Evolutionary conservation across 1,284 basidiomycete species (phyloP), one percentile per base, ranked within the genome.

Genomic region (Moniliella sp.): DNA sequence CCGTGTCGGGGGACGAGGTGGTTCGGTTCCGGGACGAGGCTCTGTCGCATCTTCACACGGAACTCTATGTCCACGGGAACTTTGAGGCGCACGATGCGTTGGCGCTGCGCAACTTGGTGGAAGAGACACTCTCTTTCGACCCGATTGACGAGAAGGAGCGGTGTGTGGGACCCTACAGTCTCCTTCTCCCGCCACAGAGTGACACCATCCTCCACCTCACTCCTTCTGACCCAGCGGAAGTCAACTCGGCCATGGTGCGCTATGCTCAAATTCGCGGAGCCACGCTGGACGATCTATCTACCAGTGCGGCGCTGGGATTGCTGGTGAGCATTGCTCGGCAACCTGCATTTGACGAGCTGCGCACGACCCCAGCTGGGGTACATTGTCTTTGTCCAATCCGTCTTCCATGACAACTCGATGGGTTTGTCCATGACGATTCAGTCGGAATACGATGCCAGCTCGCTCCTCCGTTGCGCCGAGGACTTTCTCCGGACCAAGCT

Each of bases 351-450:
- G 77, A 91, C 54, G 67, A 76, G 21, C 70, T 99, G 25, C 75
- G 91, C n/a, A 94, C 88, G 2, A 76, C 84, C 60, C 83, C 91
- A 97, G 61, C 69, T 99, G 0, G 91, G 91, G 8, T 97, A 99
- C 58, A 46, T 59, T 1, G 57, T 59, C 8, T 57, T 57, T 28
- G 46, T 45, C 26, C 40, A 46, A 7, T 37, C 45, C 11, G 42
- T 50, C 18, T 39, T 40, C 30, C 32, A 36, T n/a, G 31, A 44
- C 2, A 75, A 73, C 23, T 69, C 75, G 35, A 70, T 72, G 45
- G 86, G 83, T 5, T 64, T 91, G 46, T 72, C 80, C 12, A 71
- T 97, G 33, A 66, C 86, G 5, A 71, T 97, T 17, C 91, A 99
- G 65, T 82, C 78, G 46, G 86, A 94, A 64, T 75, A 75, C 34